A percentile compares a stretch with the other conserved stretches of the same genome.
Evolutionary conservation across 129 eudicot genomes (phyloP).

Genomic region (Flaveria sonorensis): DNA sequence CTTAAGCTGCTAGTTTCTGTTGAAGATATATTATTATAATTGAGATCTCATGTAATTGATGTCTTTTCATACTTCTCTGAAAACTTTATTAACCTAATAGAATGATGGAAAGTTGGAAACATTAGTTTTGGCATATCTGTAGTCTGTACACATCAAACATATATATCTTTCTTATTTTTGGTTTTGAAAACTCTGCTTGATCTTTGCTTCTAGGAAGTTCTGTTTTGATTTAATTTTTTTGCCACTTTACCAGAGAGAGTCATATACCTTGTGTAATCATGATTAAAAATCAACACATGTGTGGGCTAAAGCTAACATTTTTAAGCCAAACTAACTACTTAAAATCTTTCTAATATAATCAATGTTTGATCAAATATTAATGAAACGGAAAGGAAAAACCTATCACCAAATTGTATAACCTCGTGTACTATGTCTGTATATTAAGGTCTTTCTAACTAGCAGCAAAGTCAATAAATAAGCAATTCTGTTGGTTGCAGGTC

Average conservation of each 20-base stretch:
- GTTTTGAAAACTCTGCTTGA: too few relatives aligned
- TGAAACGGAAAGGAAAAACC: neutral
- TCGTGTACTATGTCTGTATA: neutral
- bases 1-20: too few relatives aligned
- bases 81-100: neutral
- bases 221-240: too few relatives aligned
- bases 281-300: neutral
- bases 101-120: conserved; percentile 14
- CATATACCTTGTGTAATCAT: neutral
- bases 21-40: too few relatives aligned
- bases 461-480: conserved; percentile 11
- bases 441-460: conserved; percentile 3
- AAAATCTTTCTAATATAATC: neutral
- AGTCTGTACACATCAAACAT: neutral
- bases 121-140: conserved; percentile 4
- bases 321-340: neutral
- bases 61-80: conserved; percentile 12
- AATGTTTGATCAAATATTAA: neutral
- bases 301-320: neutral
- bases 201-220: too few relatives aligned
- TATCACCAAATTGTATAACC: conserved; percentile 6
- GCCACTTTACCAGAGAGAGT: too few relatives aligned
- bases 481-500: conserved; percentile 49
- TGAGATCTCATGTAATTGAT: neutral
- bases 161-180: too few relatives aligned